Base-by-base conservation (phyloP, 2,329 filamentous ascomycete genomes). In the Penicillium verrucosum region DNA sequence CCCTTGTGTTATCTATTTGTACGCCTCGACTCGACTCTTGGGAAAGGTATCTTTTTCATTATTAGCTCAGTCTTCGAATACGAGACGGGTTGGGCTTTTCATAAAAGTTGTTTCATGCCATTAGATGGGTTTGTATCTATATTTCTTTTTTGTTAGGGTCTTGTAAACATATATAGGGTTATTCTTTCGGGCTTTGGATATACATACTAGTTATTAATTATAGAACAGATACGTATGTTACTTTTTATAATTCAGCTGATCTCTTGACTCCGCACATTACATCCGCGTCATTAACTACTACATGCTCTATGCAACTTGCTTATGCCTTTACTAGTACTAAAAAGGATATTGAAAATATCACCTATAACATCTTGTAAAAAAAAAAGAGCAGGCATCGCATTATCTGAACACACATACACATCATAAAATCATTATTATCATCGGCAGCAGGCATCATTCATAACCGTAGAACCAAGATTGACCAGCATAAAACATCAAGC, bases 371-470 rank as follows among this genome's bases (percentile, higher is more conserved):
- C 6, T 27, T 27, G 3, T n/a, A 14, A 14, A 30, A 25, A 32
- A 34, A 32, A 34, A 29, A n/a, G n/a, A 36, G 25, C 34, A 47
- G 18, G 10, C 12, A 60, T 55, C 57, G 50, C 48, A 44, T 37
- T 60, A 54, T 54, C 36, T 18, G 41, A 50, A 51, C 47, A 38
- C 30, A 54, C 54, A 30, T 56, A 46, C 25, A 46, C 44, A 47
- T 60, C 58, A 48, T 62, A 47, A 60, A 59, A 18, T 62, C 60
- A 53, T 62, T 46, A 53, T 62, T 46, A 62, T 62, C 50, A 54
- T 62, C 36, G 23, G 50, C 58, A 36, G 18, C 29, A 36, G 40
- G 50, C 58, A 57, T 41, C 21, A 40, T 46, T 41, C 42, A 36
- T 40, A 41, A 52, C 21, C 29, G 11, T 34, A 21, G 41, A 18